Evolutionary conservation across 345 rosid genomes (phyloP).

Genomic region (Sisymbrium irio): DNA sequence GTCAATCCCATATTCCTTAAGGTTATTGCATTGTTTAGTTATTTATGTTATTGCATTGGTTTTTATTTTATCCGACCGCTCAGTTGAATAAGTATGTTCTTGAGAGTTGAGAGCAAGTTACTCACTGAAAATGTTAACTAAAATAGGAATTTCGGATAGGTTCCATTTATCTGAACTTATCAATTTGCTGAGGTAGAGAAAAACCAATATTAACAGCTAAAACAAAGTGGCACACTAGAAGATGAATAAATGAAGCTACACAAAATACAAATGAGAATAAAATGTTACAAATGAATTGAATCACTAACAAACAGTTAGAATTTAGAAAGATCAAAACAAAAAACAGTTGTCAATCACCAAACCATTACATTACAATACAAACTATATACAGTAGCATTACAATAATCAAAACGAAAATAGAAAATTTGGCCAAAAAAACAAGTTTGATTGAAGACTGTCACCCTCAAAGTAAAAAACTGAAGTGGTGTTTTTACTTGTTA

Average conservation of each 20-base stretch:
- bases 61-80: too few relatives aligned
- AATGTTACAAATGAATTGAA: slow-evolving; percentile 35
- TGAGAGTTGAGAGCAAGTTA: too few relatives aligned
- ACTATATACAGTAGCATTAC: slow-evolving; percentile 29
- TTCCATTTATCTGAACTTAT: background rate
- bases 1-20: too few relatives aligned
- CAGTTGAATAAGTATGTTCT: too few relatives aligned
- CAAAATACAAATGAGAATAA: background rate
- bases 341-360: background rate
- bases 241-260: slow-evolving; percentile 10
- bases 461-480: background rate
- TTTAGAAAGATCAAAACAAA: background rate
- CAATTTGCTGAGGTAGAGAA: background rate
- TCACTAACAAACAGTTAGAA: slow-evolving; percentile 9
- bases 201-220: background rate
- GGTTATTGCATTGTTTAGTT: too few relatives aligned
- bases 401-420: background rate
- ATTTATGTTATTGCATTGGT: too few relatives aligned
- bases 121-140: too few relatives aligned
- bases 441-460: slow-evolving; percentile 9
- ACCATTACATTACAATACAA: slow-evolving; percentile 30
- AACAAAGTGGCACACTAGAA: background rate
- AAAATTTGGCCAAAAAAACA: slow-evolving; percentile 10
- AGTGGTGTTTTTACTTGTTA: slow-evolving; percentile 50
- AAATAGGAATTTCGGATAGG: background rate